These are phyloP conservation scores for Maudiozyma saulgeensis DNA, from an alignment of 805 yeast genomes.

Conservation along the genomic window DNA sequence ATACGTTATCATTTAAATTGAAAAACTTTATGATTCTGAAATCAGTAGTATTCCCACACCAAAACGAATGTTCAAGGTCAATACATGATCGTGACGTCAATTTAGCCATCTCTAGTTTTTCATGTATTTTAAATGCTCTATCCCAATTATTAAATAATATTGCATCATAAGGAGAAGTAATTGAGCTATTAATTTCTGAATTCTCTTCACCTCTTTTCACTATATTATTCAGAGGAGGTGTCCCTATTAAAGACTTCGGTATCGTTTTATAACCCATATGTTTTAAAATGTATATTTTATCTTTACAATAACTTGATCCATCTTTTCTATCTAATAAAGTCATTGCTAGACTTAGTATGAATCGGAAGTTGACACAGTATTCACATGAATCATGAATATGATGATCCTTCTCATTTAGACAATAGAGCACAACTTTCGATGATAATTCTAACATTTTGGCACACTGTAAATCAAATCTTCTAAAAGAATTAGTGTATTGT, in stretches of 20 bases:
- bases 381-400: slow-evolving; percentile 11
- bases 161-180: slow-evolving; percentile 32
- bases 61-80: slow-evolving; percentile 36
- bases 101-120: slow-evolving; percentile 70
- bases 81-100: slow-evolving; percentile 74
- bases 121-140: slow-evolving; percentile 57
- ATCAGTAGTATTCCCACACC: slow-evolving; percentile 81
- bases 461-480: slow-evolving; percentile 81
- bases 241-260: slow-evolving; percentile 19
- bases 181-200: slow-evolving; percentile 11
- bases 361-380: slow-evolving; percentile 22
- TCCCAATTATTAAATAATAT: slow-evolving; percentile 52
- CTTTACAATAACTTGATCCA: neutral
- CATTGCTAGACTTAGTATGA: slow-evolving; percentile 39
- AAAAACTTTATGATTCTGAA: slow-evolving; percentile 33
- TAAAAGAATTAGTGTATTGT: slow-evolving; percentile 57
- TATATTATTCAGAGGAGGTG: slow-evolving; percentile 13
- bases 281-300: slow-evolving; percentile 8
- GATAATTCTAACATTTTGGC: slow-evolving; percentile 60
- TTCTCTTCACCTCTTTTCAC: neutral
- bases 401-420: slow-evolving; percentile 35
- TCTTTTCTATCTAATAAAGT: slow-evolving; percentile 10
- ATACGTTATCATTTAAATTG: slow-evolving; percentile 2
- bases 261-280: slow-evolving; percentile 3
- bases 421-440: slow-evolving; percentile 71